Evolutionary conservation across 768 basidiomycete species (phyloP).

Genomic region (Neoboletus subvelutipes): DNA sequence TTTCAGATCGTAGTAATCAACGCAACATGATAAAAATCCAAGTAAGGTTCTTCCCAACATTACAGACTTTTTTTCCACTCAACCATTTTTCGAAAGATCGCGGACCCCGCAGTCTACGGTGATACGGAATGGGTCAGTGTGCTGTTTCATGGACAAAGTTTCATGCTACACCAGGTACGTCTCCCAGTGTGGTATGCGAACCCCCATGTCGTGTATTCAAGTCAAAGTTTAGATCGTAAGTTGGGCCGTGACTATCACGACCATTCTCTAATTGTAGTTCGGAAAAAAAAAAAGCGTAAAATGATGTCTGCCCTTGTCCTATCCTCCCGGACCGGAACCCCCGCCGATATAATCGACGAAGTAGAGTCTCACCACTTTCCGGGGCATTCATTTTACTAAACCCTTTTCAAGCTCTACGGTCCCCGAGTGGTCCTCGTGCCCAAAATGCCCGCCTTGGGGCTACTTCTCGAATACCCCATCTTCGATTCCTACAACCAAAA

Average conservation of each 20-base stretch:
- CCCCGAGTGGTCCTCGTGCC: slow-evolving; percentile 79
- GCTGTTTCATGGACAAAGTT: slow-evolving; percentile 93
- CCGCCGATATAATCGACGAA: slow-evolving; percentile 72
- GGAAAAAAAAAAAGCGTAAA: slow-evolving; percentile 66
- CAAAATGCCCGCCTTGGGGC: slow-evolving; percentile 93
- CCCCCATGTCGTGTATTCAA: slow-evolving; percentile 23
- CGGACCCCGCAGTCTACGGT: slow-evolving; percentile 86
- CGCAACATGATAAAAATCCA: slow-evolving; percentile 89
- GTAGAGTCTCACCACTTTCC: slow-evolving; percentile 33
- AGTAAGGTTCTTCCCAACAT: slow-evolving; percentile 37
- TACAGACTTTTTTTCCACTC: not conserved
- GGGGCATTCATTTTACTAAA: not conserved
- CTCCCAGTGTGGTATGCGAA: slow-evolving; percentile 2
- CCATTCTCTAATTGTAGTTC: slow-evolving; percentile 9
- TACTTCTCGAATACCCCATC: slow-evolving; percentile 85
- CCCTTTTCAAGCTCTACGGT: slow-evolving; percentile 62
- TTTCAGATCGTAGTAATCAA: slow-evolving; percentile 75
- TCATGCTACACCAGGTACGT: slow-evolving; percentile 96
- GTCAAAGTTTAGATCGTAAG: slow-evolving; percentile 31
- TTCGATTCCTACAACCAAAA: slow-evolving; percentile 75
- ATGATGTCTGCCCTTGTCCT: slow-evolving; percentile 93
- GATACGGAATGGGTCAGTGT: slow-evolving; percentile 95
- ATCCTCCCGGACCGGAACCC: slow-evolving; percentile 71
- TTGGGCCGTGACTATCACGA: slow-evolving; percentile 1
- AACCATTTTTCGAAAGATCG: slow-evolving; percentile 46